These are phyloP conservation scores for Chlamydomonas eustigma DNA, from an alignment of 139 green algal genomes.

Conservation along the genomic window DNA sequence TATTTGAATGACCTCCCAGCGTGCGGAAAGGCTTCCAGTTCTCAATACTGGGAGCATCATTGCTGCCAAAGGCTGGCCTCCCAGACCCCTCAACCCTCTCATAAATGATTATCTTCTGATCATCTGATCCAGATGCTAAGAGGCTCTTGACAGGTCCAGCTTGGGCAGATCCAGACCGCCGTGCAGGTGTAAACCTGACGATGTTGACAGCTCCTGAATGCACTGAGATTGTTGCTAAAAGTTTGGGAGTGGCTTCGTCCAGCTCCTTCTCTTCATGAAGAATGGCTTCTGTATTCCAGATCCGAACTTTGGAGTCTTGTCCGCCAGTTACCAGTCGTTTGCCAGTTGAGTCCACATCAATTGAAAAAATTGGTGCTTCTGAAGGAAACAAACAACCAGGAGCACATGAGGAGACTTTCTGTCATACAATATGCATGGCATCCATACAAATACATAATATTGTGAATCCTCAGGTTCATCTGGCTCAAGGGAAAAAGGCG, in stretches of 20 bases:
- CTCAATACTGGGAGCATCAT: constrained; percentile 69
- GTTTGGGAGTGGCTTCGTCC: constrained; percentile 41
- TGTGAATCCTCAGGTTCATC: neutral
- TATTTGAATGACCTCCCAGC: constrained; percentile 72
- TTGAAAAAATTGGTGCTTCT: constrained; percentile 50
- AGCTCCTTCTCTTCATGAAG: constrained; percentile 37
- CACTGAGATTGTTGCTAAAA: constrained; percentile 75
- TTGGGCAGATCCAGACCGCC: constrained; percentile 23
- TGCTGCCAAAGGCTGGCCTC: constrained; percentile 43
- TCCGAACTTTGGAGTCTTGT: constrained; percentile 58
- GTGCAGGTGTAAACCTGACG: constrained; percentile 58
- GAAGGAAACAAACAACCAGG: neutral
- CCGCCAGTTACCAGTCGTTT: constrained; percentile 69
- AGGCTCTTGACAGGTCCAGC: too few species aligned
- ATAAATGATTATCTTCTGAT: constrained; percentile 59
- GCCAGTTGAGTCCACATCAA: constrained; percentile 62
- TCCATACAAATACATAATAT: neutral
- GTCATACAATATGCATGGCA: neutral
- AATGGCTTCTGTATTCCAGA: constrained; percentile 52
- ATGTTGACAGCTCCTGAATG: constrained; percentile 74
- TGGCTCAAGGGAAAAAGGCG: too few species aligned
- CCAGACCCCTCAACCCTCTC: constrained; percentile 56
- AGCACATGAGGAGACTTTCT: neutral
- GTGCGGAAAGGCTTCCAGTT: constrained; percentile 68
- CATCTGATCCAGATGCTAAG: constrained; percentile 73